Percentiles rank a stretch among this genome's conserved stretches.
phyloP scores from a whole-genome alignment of 2,329 filamentous ascomycete genomes.

The Fusarium palustre region DNA sequence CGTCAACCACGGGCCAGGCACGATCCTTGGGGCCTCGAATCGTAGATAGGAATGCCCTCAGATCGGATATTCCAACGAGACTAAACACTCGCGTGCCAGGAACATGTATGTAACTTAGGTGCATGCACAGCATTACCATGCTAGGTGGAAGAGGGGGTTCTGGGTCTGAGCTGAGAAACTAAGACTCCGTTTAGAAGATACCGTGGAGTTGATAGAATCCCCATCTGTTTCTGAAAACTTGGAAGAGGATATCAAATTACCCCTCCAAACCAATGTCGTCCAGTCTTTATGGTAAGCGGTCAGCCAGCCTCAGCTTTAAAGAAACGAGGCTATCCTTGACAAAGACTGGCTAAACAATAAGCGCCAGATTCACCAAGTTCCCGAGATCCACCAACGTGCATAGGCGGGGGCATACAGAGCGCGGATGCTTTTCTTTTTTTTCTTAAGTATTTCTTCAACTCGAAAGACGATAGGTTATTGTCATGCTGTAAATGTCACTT shows the following conservation, averaged over 20 bases:
- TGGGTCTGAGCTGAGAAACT: slow-evolving; percentile 6
- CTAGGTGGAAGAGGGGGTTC: slow-evolving; percentile 8
- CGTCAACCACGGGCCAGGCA: slow-evolving; percentile 14
- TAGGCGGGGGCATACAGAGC: slow-evolving; percentile 30
- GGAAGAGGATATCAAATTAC: slow-evolving; percentile 26
- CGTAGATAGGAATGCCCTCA: slow-evolving; percentile 12
- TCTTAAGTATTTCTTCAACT: slow-evolving; percentile 12
- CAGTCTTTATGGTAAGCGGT: slow-evolving; percentile 42
- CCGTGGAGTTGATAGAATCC: slow-evolving; percentile 13
- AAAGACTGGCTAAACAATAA: slow-evolving; percentile 26
- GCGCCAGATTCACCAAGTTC: slow-evolving; percentile 31
- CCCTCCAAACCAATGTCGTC: slow-evolving; percentile 38
- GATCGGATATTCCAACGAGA: slow-evolving; percentile 2
- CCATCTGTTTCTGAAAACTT: slow-evolving; percentile 17
- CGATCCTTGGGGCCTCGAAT: slow-evolving; percentile 3
- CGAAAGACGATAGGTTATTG: slow-evolving; percentile 3
- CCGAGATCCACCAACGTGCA: slow-evolving; percentile 33
- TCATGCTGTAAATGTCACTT: slow-evolving; percentile 7
- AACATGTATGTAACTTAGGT: slow-evolving; percentile 10
- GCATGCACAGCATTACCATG: slow-evolving; percentile 14
- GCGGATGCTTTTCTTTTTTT: slow-evolving; percentile 30
- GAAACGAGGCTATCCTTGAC: slow-evolving; percentile 48
- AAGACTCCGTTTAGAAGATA: slow-evolving; percentile 14
- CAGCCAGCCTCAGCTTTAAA: slow-evolving; percentile 47
- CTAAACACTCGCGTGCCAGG: slow-evolving; percentile 6